phyloP scores from a whole-genome alignment of 768 basidiomycete genomes.

The Leucosporidium creatinivorum region DNA sequence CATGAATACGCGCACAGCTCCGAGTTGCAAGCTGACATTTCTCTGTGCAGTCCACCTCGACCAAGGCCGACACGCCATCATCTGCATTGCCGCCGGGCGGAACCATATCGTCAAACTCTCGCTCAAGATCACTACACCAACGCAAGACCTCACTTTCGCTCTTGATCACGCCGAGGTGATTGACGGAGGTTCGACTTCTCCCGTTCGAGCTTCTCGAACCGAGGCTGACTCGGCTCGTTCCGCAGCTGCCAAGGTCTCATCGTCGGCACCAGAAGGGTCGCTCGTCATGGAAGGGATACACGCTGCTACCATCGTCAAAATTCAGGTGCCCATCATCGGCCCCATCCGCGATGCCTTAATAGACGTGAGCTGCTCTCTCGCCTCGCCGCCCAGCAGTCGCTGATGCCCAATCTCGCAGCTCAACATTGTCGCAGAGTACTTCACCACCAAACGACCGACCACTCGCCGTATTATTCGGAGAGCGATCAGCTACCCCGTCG shows the following conservation, averaged over 20 bases:
- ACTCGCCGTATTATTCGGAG: constrained; percentile 53
- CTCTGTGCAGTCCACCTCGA: constrained; percentile 37
- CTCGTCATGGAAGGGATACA: constrained; percentile 8
- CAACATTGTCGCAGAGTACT: constrained; percentile 60
- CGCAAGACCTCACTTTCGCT: constrained; percentile 8
- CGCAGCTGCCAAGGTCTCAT: neutral
- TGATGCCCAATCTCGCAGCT: constrained; percentile 46
- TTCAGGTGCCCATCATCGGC: constrained; percentile 40
- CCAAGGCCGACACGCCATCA: constrained; percentile 29
- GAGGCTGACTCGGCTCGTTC: too few species aligned
- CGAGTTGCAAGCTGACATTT: neutral
- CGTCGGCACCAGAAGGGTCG: neutral
- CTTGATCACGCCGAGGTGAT: neutral
- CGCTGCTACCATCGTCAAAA: constrained; percentile 24
- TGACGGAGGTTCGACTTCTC: neutral
- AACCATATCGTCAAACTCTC: constrained; percentile 32
- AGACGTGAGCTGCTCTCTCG: constrained; percentile 35
- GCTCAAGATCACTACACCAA: constrained; percentile 3
- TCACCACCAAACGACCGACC: constrained; percentile 51
- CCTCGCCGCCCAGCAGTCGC: neutral
- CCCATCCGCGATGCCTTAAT: constrained; percentile 45
- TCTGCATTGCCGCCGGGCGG: constrained; percentile 37
- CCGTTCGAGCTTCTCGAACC: too few species aligned
- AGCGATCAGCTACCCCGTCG: constrained; percentile 55
- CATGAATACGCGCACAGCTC: too few species aligned